Evolutionary conservation across 495 filamentous ascomycete genomes (phyloP).

Genomic region (Xylaria sp.): DNA sequence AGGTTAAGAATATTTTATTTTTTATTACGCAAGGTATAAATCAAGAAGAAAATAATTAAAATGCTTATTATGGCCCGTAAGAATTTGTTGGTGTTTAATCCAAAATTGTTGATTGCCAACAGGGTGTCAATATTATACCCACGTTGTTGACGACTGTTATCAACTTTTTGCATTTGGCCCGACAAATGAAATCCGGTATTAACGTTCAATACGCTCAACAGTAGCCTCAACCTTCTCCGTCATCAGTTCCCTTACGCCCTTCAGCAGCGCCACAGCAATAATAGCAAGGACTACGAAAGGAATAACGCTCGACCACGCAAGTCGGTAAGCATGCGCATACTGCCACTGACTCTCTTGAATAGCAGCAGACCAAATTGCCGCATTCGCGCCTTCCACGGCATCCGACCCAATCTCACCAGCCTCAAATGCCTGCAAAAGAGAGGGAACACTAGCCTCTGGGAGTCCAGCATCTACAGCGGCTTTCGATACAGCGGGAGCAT

Average conservation of each 20-base stretch:
- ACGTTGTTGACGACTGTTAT: no score
- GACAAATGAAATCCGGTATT: background rate
- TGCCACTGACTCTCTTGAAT: constrained; percentile 47
- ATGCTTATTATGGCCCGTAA: no score
- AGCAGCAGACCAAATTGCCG: constrained; percentile 46
- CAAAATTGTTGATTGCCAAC: background rate
- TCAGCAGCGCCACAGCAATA: constrained; percentile 51
- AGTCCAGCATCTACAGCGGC: constrained; percentile 53
- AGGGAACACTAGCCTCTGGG: constrained; percentile 45
- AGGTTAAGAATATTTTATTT: no score
- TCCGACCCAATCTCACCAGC: constrained; percentile 39
- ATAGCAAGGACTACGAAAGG: constrained; percentile 61
- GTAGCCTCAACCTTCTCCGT: constrained; percentile 60
- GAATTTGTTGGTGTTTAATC: no score
- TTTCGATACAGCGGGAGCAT: constrained; percentile 43
- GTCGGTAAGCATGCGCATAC: constrained; percentile 53
- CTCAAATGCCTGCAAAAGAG: constrained; percentile 45
- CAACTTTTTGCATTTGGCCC: no score
- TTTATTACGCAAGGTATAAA: no score
- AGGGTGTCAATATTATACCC: background rate
- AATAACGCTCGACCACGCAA: constrained; percentile 60
- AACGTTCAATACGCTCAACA: constrained; percentile 43
- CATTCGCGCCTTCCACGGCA: constrained; percentile 45
- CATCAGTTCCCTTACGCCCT: constrained; percentile 58
- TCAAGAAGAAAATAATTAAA: no score